phyloP scores from a whole-genome alignment of 2,329 filamentous ascomycete genomes.

The Bipolaris cookei region DNA sequence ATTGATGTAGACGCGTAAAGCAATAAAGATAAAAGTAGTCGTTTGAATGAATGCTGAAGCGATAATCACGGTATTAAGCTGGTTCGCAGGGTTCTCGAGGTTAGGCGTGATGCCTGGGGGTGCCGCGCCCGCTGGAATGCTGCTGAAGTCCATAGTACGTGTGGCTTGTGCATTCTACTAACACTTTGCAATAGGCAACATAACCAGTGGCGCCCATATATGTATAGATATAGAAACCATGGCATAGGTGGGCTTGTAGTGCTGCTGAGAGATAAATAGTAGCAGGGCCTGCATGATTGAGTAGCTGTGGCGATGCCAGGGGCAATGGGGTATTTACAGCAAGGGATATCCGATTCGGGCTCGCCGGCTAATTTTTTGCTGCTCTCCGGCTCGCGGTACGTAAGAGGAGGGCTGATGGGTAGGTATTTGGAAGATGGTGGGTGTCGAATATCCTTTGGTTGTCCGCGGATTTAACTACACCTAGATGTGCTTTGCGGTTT shows the following conservation, averaged over 20 bases:
- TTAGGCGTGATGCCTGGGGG: neutral
- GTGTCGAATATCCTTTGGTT: too few species aligned
- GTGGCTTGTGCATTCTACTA: neutral
- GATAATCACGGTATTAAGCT: neutral
- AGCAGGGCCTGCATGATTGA: neutral
- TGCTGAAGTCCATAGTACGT: neutral
- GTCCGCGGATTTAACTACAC: too few species aligned
- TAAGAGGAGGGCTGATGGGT: neutral
- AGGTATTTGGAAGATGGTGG: neutral
- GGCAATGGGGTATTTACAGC: neutral
- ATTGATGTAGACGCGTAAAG: neutral
- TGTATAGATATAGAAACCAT: neutral
- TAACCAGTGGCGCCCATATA: too few species aligned
- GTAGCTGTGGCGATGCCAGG: too few species aligned
- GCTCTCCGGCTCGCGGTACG: neutral
- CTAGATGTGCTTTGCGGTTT: too few species aligned
- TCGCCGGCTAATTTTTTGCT: neutral
- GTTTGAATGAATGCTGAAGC: neutral
- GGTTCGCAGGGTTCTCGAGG: neutral
- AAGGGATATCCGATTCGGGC: neutral
- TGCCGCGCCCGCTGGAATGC: neutral
- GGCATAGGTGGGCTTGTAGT: too few species aligned
- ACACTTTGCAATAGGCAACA: neutral
- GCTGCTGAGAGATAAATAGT: too few species aligned
- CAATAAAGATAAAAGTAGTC: neutral